Percentiles rank a stretch among this genome's conserved stretches.
Conservation (phyloP, 768 basidiomycete genomes). For the Boletus rubroflammeus region DNA sequence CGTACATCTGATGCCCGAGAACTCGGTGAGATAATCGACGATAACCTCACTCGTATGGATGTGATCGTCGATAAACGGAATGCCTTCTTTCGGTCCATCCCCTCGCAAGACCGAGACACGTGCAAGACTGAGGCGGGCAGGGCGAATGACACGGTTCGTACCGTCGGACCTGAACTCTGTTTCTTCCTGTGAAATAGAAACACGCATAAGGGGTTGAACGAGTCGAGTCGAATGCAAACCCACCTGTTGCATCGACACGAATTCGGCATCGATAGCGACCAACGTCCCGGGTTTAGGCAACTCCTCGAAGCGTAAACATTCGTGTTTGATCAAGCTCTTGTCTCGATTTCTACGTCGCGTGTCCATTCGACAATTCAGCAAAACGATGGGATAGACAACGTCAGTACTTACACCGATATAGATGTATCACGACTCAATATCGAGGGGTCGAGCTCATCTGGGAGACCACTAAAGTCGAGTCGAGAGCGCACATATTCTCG, state of each 20-base stretch:
- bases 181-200: constrained; percentile 63
- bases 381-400: not conserved
- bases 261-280: constrained; percentile 96
- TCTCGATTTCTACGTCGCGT: constrained; percentile 64
- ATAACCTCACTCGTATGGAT: constrained; percentile 95
- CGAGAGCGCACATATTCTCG: constrained; percentile 55
- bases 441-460: constrained; percentile 61
- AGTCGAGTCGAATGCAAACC: not conserved
- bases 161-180: constrained; percentile 94
- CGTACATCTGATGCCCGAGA: constrained; percentile 91
- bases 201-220: not conserved
- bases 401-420: constrained; percentile 65
- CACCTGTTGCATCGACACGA: constrained; percentile 95
- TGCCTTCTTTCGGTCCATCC: constrained; percentile 69
- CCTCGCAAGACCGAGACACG: constrained; percentile 93
- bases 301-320: constrained; percentile 66
- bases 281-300: constrained; percentile 82
- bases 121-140: constrained; percentile 87
- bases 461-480: constrained; percentile 64
- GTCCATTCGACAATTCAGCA: not conserved
- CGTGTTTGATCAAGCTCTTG: constrained; percentile 68
- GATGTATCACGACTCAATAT: constrained; percentile 86
- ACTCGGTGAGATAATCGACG: constrained; percentile 96
- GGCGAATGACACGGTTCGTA: constrained; percentile 86
- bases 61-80: constrained; percentile 97